These are phyloP conservation scores for Bonia amplexicaulis DNA, from an alignment of 176 grass and related monocot species.

Conservation along the genomic window DNA sequence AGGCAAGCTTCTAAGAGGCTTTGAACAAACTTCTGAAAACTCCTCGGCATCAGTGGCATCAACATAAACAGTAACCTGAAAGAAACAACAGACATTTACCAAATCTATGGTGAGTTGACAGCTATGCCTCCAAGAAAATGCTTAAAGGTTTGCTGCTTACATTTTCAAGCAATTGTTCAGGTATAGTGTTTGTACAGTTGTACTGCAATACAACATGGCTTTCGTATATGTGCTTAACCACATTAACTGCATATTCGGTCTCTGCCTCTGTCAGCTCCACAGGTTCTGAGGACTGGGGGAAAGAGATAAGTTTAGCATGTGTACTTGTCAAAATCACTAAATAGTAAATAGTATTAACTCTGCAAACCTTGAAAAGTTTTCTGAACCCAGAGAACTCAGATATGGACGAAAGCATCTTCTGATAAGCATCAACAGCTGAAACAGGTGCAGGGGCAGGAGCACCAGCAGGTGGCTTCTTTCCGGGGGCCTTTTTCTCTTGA, in stretches of 20 bases:
- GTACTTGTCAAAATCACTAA: slow-evolving; percentile 3
- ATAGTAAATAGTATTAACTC: slow-evolving; percentile 6
- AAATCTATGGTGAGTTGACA: slow-evolving; percentile 3
- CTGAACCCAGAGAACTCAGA: slow-evolving; percentile 80
- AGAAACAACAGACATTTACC: slow-evolving; percentile 28
- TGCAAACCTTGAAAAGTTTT: slow-evolving; percentile 81
- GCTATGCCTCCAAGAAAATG: slow-evolving; percentile 20
- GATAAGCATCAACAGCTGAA: slow-evolving; percentile 71
- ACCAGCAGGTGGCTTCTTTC: slow-evolving; percentile 62
- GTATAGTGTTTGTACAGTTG: slow-evolving; percentile 92
- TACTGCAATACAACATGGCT: slow-evolving; percentile 83
- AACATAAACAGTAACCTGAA: slow-evolving; percentile 78
- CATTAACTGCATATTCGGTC: slow-evolving; percentile 90
- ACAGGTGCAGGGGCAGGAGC: slow-evolving; percentile 45
- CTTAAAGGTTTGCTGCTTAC: slow-evolving; percentile 37
- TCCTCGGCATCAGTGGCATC: slow-evolving; percentile 84
- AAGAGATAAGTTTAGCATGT: slow-evolving; percentile 27
- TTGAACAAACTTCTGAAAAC: slow-evolving; percentile 70
- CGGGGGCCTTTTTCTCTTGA: slow-evolving; percentile 72
- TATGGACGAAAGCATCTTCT: slow-evolving; percentile 89
- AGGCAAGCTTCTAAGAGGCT: slow-evolving; percentile 67
- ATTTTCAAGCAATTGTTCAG: slow-evolving; percentile 81
- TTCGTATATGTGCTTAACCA: slow-evolving; percentile 88
- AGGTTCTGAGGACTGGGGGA: slow-evolving; percentile 64
- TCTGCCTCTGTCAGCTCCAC: slow-evolving; percentile 92